phyloP scores from a whole-genome alignment of 139 green algal genomes.

The Chlorella sp. region DNA sequence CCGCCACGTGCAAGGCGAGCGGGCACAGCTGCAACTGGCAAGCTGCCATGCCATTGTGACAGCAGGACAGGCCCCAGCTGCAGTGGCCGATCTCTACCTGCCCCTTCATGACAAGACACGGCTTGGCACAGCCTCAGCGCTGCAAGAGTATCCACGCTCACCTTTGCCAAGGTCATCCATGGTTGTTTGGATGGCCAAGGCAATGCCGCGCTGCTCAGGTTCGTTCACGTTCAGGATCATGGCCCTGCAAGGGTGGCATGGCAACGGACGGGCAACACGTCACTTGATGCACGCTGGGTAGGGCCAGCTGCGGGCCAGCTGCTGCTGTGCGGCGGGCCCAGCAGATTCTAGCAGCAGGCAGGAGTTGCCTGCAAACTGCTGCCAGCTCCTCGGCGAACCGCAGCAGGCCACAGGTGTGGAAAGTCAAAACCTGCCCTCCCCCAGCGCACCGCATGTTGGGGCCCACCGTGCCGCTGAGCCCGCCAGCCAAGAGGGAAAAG shows the following conservation, averaged over 20 bases:
- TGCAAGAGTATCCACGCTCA: neutral
- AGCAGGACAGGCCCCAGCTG: too few relatives aligned
- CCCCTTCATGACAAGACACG: too few relatives aligned
- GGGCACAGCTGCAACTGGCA: too few relatives aligned
- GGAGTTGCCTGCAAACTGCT: neutral
- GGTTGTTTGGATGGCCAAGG: conserved; percentile 77
- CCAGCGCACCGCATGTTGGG: conserved; percentile 60
- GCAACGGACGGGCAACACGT: neutral
- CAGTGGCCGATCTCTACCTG: too few relatives aligned
- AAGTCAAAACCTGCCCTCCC: neutral
- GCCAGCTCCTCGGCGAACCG: too few relatives aligned
- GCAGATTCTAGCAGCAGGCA: neutral
- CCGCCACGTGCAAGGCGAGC: too few relatives aligned
- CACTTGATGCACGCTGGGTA: neutral
- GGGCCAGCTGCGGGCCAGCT: neutral
- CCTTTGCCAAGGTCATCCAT: conserved; percentile 85
- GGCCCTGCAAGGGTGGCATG: conserved; percentile 37
- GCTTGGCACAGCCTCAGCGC: too few relatives aligned
- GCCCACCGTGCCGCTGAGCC: conserved; percentile 39
- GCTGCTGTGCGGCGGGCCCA: neutral
- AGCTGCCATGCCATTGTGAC: too few relatives aligned
- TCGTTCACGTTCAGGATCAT: conserved; percentile 88
- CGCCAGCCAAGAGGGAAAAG: conserved; percentile 36
- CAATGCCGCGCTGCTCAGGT: conserved; percentile 79
- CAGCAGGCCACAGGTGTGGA: too few relatives aligned